Base-by-base conservation (phyloP, 2,329 filamentous ascomycete species). In the Fusarium pininemorale region DNA sequence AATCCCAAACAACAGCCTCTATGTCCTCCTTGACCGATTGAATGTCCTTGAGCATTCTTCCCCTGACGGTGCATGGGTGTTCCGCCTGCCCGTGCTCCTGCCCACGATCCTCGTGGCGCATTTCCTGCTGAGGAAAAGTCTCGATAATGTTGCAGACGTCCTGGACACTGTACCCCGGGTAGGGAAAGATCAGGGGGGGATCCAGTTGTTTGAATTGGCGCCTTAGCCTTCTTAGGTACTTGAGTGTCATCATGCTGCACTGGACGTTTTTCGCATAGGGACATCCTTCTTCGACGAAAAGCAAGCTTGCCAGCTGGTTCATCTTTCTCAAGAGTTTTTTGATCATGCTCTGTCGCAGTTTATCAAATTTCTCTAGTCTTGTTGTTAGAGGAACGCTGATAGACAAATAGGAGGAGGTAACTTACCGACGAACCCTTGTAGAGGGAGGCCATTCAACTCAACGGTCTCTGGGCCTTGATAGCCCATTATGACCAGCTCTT, bases 1-100 rank as follows among this genome's bases (percentile, higher is more conserved):
- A 7, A 10, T 10, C 4, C 41, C 41, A 24, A 12, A 0, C 2
- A 24, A 44, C 6, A 44, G 10, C 15, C 1, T 7, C 10, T 11
- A 44, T 11, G n/a, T 26, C n/a, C 42, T 18, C 7, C n/a, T 18
- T 45, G 42, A 26, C 0, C n/a, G 42, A 45, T 13, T 26, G 11
- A 6, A 45, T 45, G 5, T 26, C 5, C 7, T 45, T 45, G 6
- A 0, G 5, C 16, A 45, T 45, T 15, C 24, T 26, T 24, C 42
- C n/a, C n/a, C 7, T 45, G 11, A 26, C 16, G 1, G 42, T 45
- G 7, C 42, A 45, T 10, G 16, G n/a, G 42, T 26, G 11, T n/a
- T 42, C 39, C 22, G 6, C 22, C 14, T 42, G 13, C 22, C 6
- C 39, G 9, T n/a, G 14, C 6, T 42, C 39, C 8, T 42, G 14